Base-by-base conservation (phyloP, 129 eudicot species). In the Flaveria ramosissima region DNA sequence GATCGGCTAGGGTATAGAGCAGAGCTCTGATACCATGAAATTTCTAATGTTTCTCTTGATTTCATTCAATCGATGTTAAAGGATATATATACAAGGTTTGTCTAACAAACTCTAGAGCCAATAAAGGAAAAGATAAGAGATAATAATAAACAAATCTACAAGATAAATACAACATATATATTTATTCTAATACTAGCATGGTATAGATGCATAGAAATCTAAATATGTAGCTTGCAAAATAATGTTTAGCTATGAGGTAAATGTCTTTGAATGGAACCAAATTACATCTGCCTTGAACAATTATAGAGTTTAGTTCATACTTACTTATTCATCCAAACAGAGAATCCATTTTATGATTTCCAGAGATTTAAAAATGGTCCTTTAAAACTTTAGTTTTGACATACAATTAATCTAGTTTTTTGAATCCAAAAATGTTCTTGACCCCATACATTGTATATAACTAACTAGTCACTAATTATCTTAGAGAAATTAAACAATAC, bases 201-300 rank as follows among this genome's bases (percentile, higher is more conserved):
- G 39, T 69, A 43, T 21, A 64, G 42, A 21, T 41, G 53, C 16
- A 10, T 2, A 63, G 51, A 15, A 75, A 63, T 64, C 64, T 64
- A 14, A 13, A 27, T 36, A 46, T 48, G 69, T 14, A 30, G 46
- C 24, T 51, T 52, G 75, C 3, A 23, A 50, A 71, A 52, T 52
- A n/a, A 23, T 52, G 24, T 55, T 30, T 55, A 39, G 42, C 39
- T 36, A 12, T 55, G 3, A 32, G 46, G 21, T 24, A 61, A 60
- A 74, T 74, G 46, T 74, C 70, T 57, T 74, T 45, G 20, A 21
- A 59, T 41, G n/a, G 11, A 30, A 63, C 45, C 14, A 60, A 60
- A 23, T 7, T 14, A 15, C 11, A 2, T 63, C 68, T 63, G 45
- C 21, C 45, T 63, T 63, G 16, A 24, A 24, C 67, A 61, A 61